Base-by-base conservation (phyloP, 257 asterid species). In the Solanum sejunctum region DNA sequence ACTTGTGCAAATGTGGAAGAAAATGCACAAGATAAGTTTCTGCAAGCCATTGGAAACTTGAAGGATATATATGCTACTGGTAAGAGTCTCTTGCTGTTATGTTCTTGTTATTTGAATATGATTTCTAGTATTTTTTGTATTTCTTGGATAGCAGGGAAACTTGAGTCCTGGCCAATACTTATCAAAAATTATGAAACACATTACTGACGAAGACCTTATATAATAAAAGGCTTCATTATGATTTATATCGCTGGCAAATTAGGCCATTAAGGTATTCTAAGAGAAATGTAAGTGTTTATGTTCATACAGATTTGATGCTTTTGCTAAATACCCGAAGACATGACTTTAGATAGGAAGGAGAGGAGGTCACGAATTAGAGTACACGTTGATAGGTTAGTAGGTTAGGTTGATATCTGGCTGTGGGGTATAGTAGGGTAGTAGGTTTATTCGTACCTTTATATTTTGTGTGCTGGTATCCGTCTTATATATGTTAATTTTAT, bases 31-130 rank as follows among this genome's bases (percentile, higher is more conserved):
- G 89, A 71, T 16, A 81, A 84, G 67, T 32, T 85, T 69, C 32
- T 85, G 61, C 56, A 61, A 86, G 85, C 84, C 84, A 41, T 90
- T 17, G 84, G 86, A 41, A 88, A 84, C 85, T 82, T 89, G 72
- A 75, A 90, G 9, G 89, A 86, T 61, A 69, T 89, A 23, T 86
- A 86, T 86, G 85, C 87, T 69, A 81, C 86, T 71, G 91, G 93
- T 91, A 83, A 81, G 72, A 43, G 10, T 75, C 83, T 21, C 52
- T 45, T 51, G 81, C 66, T 80, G 18, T 26, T 55, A 52, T 21
- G 17, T 54, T 17, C 66, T 39, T 57, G 61, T 66, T 66, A 23
- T 51, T 43, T 23, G 80, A 73, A 72, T 43, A 20, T 77, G 51
- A 5, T 75, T 32, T 41, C 61, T 45, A 9, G 13, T 60, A 23